phyloP scores from a whole-genome alignment of 2,329 filamentous ascomycete genomes.

The Chaetomiaceae sp. region DNA sequence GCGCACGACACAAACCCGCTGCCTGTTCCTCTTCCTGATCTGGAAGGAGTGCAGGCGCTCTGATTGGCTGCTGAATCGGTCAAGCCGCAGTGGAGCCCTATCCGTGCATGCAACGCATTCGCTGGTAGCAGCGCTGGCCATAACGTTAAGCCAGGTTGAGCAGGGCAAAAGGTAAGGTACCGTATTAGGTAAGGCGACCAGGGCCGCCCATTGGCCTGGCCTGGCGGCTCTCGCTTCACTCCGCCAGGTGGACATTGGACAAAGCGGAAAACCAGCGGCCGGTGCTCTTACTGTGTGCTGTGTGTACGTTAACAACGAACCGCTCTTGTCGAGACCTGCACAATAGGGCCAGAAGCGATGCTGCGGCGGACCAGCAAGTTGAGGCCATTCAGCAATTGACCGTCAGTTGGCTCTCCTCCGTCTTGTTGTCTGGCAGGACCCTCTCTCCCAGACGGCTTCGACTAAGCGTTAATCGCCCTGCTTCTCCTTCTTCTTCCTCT shows the following conservation, averaged over 20 bases:
- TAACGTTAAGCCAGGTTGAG: slow-evolving; percentile 4
- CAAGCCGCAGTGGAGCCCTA: slow-evolving; percentile 21
- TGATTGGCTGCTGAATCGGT: slow-evolving; percentile 23
- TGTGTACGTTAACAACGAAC: too few species aligned
- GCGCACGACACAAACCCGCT: too few species aligned
- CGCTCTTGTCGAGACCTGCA: slow-evolving; percentile 10
- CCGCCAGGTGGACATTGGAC: not conserved
- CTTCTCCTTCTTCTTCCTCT: too few species aligned
- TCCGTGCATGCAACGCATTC: not conserved
- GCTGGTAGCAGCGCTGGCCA: not conserved
- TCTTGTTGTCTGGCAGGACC: not conserved
- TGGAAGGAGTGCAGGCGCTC: slow-evolving; percentile 15
- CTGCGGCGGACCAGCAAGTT: not conserved
- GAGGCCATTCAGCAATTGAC: not conserved
- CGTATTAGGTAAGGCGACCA: not conserved
- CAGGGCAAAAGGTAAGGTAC: too few species aligned
- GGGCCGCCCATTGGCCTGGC: too few species aligned
- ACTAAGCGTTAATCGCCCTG: too few species aligned
- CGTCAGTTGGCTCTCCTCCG: not conserved
- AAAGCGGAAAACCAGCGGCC: slow-evolving; percentile 13
- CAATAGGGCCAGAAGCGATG: not conserved
- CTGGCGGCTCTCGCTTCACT: not conserved
- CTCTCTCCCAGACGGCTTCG: too few species aligned
- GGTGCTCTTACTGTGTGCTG: slow-evolving; percentile 1
- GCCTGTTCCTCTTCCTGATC: slow-evolving; percentile 26